Conservation (phyloP, 2,329 filamentous ascomycete genomes). For the Botrytis paeoniae region DNA sequence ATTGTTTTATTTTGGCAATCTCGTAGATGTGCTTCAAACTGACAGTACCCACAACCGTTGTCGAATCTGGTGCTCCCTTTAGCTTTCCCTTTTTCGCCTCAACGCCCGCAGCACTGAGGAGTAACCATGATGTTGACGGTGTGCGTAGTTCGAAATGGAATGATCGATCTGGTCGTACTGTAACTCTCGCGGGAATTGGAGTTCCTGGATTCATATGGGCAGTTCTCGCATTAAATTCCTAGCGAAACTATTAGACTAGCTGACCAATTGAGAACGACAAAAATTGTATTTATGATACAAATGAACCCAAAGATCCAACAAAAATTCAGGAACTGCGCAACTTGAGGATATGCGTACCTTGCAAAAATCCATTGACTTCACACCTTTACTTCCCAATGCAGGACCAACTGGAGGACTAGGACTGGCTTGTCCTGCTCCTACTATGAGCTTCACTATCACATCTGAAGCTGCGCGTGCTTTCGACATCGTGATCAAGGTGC, state of each 20-base stretch:
- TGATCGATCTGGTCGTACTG: constrained; percentile 85
- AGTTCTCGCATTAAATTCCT: constrained; percentile 98
- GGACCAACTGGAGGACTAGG: constrained; percentile 96
- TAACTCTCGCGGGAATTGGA: constrained; percentile 86
- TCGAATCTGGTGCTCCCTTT: constrained; percentile 63
- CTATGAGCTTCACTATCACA: constrained; percentile 93
- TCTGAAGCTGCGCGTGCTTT: constrained; percentile 45
- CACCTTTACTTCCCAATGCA: constrained; percentile 92
- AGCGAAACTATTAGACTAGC: constrained; percentile 20
- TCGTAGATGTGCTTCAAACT: constrained; percentile 96
- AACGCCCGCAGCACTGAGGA: constrained; percentile 79
- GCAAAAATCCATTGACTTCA: constrained; percentile 99
- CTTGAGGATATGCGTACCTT: constrained; percentile 58
- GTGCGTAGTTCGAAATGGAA: constrained; percentile 94
- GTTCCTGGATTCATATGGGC: constrained; percentile 78
- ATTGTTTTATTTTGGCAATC: constrained; percentile 94
- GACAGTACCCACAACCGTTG: constrained; percentile 74
- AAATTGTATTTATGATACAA: background rate
- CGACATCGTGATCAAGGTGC: constrained; percentile 34
- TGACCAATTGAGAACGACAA: background rate
- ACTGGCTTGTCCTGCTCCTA: constrained; percentile 91
- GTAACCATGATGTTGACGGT: constrained; percentile 86
- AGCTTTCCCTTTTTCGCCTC: constrained; percentile 70
- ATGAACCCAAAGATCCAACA: background rate
- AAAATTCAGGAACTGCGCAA: background rate